Conservation (phyloP, 2,329 filamentous ascomycete genomes). For the Fusarium sp. region DNA sequence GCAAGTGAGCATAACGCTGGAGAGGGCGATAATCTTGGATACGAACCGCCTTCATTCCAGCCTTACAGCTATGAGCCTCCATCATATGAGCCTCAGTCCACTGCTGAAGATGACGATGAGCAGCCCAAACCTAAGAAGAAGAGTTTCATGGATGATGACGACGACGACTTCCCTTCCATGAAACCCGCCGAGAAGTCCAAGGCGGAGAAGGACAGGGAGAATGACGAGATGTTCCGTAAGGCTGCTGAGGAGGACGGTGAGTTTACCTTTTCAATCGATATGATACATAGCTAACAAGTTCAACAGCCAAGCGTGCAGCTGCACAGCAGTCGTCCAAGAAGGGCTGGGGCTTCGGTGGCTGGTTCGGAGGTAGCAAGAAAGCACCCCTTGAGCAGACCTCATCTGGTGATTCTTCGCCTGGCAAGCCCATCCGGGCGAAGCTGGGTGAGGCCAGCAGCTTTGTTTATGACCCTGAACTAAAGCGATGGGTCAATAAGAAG, state of each 20-base stretch:
- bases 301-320: conserved; percentile 70
- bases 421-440: conserved; percentile 87
- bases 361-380: conserved; percentile 82
- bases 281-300: conserved; percentile 25
- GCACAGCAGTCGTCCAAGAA: conserved; percentile 64
- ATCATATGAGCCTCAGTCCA: conserved; percentile 64
- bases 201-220: conserved; percentile 78
- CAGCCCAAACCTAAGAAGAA: conserved; percentile 77
- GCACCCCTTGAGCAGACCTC: conserved; percentile 45
- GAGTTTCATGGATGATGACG: conserved; percentile 84
- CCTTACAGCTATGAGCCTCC: conserved; percentile 69
- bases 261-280: conserved; percentile 37
- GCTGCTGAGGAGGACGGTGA: conserved; percentile 81
- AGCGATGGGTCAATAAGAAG: conserved; percentile 99
- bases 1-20: conserved; percentile 28
- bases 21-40: conserved; percentile 57
- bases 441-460: conserved; percentile 94
- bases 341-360: conserved; percentile 85
- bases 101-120: conserved; percentile 56
- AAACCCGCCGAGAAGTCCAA: conserved; percentile 69
- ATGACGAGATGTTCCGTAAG: conserved; percentile 86
- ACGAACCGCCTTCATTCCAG: conserved; percentile 72
- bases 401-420: conserved; percentile 56
- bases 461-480: conserved; percentile 93
- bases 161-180: conserved; percentile 72